phyloP scores from a whole-genome alignment of 2,329 filamentous ascomycete species.

The Chrysosphaeria jannelii region DNA sequence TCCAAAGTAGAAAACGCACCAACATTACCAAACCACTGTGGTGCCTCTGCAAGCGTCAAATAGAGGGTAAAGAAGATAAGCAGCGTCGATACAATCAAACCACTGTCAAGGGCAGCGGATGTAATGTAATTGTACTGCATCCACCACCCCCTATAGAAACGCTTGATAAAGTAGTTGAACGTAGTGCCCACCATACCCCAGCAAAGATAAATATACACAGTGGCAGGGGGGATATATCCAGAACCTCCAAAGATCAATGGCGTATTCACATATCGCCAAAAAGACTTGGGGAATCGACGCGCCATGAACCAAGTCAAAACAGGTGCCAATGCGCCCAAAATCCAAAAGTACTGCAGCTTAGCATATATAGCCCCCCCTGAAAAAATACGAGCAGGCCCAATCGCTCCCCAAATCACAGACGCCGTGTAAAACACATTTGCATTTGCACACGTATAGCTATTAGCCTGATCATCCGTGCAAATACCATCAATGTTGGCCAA shows the following conservation, averaged over 20 bases:
- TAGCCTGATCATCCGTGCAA: conserved; percentile 21
- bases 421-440: conserved; percentile 32
- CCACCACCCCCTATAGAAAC: conserved; percentile 42
- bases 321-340: conserved; percentile 31
- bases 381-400: conserved; percentile 42
- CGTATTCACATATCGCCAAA: conserved; percentile 33
- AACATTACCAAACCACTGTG: conserved; percentile 32
- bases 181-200: conserved; percentile 37
- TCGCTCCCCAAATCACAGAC: conserved; percentile 42
- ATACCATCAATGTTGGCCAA: conserved; percentile 29
- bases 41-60: conserved; percentile 21
- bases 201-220: conserved; percentile 37
- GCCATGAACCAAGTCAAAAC: conserved; percentile 31
- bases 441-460: conserved; percentile 24
- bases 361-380: conserved; percentile 29
- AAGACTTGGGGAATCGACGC: conserved; percentile 26
- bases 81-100: conserved; percentile 32
- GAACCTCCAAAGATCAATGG: conserved; percentile 39
- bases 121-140: conserved; percentile 50
- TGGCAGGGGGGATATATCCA: conserved; percentile 34
- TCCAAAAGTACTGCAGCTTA: conserved; percentile 38
- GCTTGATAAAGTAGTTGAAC: conserved; percentile 38
- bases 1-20: conserved; percentile 5
- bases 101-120: conserved; percentile 38
- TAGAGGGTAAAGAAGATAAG: conserved; percentile 40